Evolutionary conservation across 2,329 filamentous ascomycete species (phyloP).

Genomic region (Celoporthe dispersa): DNA sequence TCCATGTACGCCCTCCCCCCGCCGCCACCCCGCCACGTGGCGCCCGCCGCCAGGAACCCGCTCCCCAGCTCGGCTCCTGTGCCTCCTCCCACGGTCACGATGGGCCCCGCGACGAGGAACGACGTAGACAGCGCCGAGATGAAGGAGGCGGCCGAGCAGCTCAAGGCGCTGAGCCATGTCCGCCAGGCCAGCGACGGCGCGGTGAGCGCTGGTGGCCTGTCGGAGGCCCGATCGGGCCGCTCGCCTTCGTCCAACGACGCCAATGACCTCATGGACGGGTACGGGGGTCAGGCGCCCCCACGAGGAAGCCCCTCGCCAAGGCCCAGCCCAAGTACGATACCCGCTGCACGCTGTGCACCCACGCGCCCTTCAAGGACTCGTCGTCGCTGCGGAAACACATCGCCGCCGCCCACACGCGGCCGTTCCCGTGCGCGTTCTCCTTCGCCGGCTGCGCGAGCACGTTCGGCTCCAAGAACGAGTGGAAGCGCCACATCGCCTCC

Average conservation of each 20-base stretch:
- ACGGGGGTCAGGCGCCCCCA: slow-evolving; percentile 43
- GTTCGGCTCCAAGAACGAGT: slow-evolving; percentile 94
- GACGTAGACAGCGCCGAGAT: slow-evolving; percentile 68
- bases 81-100: slow-evolving; percentile 11
- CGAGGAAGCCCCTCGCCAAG: slow-evolving; percentile 52
- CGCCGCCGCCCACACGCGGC: slow-evolving; percentile 69
- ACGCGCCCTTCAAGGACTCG: slow-evolving; percentile 69
- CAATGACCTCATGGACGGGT: slow-evolving; percentile 49
- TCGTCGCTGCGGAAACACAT: slow-evolving; percentile 70
- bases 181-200: slow-evolving; percentile 57
- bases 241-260: slow-evolving; percentile 46
- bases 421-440: slow-evolving; percentile 85
- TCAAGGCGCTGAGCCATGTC: slow-evolving; percentile 68
- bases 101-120: slow-evolving; percentile 41
- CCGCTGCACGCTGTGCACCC: slow-evolving; percentile 63
- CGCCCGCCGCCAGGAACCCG: slow-evolving; percentile 28
- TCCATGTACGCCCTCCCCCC: slow-evolving; percentile 29
- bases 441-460: slow-evolving; percentile 82
- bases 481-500: slow-evolving; percentile 92
- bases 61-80: slow-evolving; percentile 25
- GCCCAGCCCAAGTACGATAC: slow-evolving; percentile 61
- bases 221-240: slow-evolving; percentile 35
- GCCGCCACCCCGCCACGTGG: slow-evolving; percentile 32
- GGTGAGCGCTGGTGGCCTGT: slow-evolving; percentile 28
- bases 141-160: slow-evolving; percentile 69